Evolutionary conservation across 306 rosid genomes (phyloP), one percentile per base, ranked within the genome.

Genomic region (Pachyrhizus erosus): DNA sequence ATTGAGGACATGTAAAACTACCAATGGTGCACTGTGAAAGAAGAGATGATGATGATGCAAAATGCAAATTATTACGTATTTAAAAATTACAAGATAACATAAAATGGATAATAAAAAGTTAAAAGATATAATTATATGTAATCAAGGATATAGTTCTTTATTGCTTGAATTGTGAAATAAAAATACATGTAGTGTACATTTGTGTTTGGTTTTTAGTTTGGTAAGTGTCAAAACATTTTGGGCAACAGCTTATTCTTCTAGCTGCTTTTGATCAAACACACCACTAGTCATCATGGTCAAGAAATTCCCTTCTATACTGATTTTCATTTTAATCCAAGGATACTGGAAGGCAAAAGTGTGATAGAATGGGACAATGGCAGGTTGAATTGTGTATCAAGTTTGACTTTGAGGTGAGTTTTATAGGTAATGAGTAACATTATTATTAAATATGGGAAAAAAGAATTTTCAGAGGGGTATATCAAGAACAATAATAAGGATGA

Each of bases 301-400:
- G 60, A 34, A 23, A 48, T 81, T 73, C n/a, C 74, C 43, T 9
- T 46, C 55, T 48, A 31, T 9, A 48, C 55, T 73, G 46, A 34
- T 49, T 23, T 33, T 37, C 70, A 60, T 64, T 51, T 73, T 13
- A 46, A 15, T 34, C 71, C 48, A 76, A 48, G 57, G 58, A 72
- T 51, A 70, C 73, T 27, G 34, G 67, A 33, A 83, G 51, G 75
- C 67, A 62, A 70, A 40, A n/a, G n/a, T 61, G 51, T 61, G 29
- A 61, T 37, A 37, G 69, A 51, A 33, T 31, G 82, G 48, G 18
- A 45, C 68, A 45, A 70, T 39, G 55, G 33, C 31, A 57, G 31
- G 24, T 24, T 17, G 42, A 26, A n/a, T 68, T 37, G 57, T 9
- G 77, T 9, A 68, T 14, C 77, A 45, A 68, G 66, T 51, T 51